phyloP scores from a whole-genome alignment of 73 alveolate species.

The Stentor coeruleus region DNA sequence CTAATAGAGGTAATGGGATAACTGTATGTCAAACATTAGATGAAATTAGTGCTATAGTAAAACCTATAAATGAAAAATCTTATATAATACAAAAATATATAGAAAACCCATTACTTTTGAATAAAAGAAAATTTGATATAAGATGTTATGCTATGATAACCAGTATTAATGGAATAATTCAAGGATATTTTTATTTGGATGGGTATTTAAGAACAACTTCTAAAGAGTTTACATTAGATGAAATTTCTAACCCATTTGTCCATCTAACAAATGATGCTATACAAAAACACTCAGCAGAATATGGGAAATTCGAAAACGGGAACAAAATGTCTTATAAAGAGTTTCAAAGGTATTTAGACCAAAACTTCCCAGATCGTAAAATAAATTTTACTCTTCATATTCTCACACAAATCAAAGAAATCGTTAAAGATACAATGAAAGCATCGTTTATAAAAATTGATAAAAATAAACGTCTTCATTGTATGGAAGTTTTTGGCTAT shows the following conservation, averaged over 20 bases:
- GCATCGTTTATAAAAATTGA: conserved; percentile 29
- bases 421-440: not conserved
- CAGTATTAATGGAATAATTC: conserved; percentile 65
- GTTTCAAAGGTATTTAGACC: conserved; percentile 54
- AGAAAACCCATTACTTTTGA: conserved; percentile 78
- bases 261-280: conserved; percentile 90
- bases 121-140: conserved; percentile 85
- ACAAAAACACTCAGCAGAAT: conserved; percentile 67
- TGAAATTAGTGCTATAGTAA: conserved; percentile 44
- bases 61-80: conserved; percentile 3
- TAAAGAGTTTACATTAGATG: conserved; percentile 66
- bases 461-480: conserved; percentile 49
- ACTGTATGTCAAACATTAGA: conserved; percentile 25
- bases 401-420: not conserved
- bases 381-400: not conserved
- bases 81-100: conserved; percentile 45
- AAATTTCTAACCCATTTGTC: conserved; percentile 50
- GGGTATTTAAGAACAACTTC: conserved; percentile 82
- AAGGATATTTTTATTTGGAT: conserved; percentile 81
- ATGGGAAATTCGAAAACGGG: conserved; percentile 77
- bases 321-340: conserved; percentile 52
- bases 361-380: conserved; percentile 13
- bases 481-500: conserved; percentile 83
- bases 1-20: conserved; percentile 56
- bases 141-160: conserved; percentile 66